Evolutionary conservation across 768 basidiomycete species (phyloP), one percentile per base, ranked within the genome.

Genomic region (Roridomyces roridus): DNA sequence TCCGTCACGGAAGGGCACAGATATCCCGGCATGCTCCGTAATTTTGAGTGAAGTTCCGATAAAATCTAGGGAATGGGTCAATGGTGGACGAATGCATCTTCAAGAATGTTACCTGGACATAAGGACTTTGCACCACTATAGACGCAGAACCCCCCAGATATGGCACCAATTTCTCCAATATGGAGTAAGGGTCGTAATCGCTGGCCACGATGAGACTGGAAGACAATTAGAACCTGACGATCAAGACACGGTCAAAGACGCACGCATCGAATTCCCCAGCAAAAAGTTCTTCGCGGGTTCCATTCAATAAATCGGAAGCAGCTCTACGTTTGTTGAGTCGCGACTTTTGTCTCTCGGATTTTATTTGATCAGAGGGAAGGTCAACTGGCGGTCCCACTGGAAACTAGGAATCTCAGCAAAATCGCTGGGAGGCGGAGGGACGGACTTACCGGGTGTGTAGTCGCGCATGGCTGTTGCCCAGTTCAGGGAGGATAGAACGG

Each of bases 181-280:
- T 85, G 2, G 92, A 92, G 62, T 81, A 85, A 0, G 93, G 88
- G 46, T 96, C 94, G 65, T 96, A 92, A 70, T 91, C 85, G 56
- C 87, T 90, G 4, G 94, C 88, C 37, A 98, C 72, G 46, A 97
- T 71, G 21, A 98, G 78, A 0, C 92, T 94, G 6, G 11, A 23
- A 46, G 5, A 57, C 59, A 17, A 20, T 57, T 28, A 17, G 18
- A 37, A 23, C 12, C 7, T 10, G 7, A 15, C 31, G 31, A 23
- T 12, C 21, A 4, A 46, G 20, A 23, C 25, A 52, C 2, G 25
- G 21, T n/a, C 34, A 18, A 20, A 34, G 8, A 57, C 85, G 63
- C 60, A 94, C 91, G 87, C 89, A 54, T 98, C 95, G 72, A 94
- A 99, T 64, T 88, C 91, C 20, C 95, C 96, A 2, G 76, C 70